Conservation (phyloP, 108 stramenopile species). For the Mayamaea pseudoterrestris region DNA sequence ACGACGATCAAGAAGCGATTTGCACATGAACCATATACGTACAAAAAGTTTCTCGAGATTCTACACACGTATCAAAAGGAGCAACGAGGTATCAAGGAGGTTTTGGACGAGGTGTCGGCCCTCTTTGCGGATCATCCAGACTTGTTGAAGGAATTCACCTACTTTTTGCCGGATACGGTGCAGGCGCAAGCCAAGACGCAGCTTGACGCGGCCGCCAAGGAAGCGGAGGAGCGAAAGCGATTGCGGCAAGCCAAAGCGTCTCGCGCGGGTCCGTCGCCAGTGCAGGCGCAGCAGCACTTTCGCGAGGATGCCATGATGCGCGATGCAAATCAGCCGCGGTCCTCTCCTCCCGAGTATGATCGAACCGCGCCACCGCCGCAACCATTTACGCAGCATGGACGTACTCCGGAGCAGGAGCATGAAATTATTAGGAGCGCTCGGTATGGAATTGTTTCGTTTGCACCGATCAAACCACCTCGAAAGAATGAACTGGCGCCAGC, state of each 20-base stretch:
- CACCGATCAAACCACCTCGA: slow-evolving; percentile 61
- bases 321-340: slow-evolving; percentile 3
- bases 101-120: slow-evolving; percentile 79
- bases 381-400: slow-evolving; percentile 27
- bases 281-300: slow-evolving; percentile 14
- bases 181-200: slow-evolving; percentile 88
- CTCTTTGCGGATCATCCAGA: slow-evolving; percentile 90
- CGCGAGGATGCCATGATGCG: background rate
- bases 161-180: slow-evolving; percentile 88
- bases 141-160: slow-evolving; percentile 86
- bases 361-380: slow-evolving; percentile 7
- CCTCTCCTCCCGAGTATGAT: slow-evolving; percentile 1
- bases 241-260: slow-evolving; percentile 22
- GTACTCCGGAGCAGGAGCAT: slow-evolving; percentile 55
- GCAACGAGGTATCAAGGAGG: slow-evolving; percentile 90
- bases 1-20: slow-evolving; percentile 91
- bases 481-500: slow-evolving; percentile 40
- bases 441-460: slow-evolving; percentile 66
- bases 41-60: slow-evolving; percentile 85
- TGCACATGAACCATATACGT: slow-evolving; percentile 71
- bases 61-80: slow-evolving; percentile 91
- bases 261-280: slow-evolving; percentile 15
- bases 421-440: slow-evolving; percentile 50
- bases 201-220: slow-evolving; percentile 72
- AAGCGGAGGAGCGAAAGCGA: slow-evolving; percentile 71